A percentile compares a stretch with the other conserved stretches of the same genome.
Conservation (phyloP, 2,329 filamentous ascomycete genomes). For the Penicillium olsonii region DNA sequence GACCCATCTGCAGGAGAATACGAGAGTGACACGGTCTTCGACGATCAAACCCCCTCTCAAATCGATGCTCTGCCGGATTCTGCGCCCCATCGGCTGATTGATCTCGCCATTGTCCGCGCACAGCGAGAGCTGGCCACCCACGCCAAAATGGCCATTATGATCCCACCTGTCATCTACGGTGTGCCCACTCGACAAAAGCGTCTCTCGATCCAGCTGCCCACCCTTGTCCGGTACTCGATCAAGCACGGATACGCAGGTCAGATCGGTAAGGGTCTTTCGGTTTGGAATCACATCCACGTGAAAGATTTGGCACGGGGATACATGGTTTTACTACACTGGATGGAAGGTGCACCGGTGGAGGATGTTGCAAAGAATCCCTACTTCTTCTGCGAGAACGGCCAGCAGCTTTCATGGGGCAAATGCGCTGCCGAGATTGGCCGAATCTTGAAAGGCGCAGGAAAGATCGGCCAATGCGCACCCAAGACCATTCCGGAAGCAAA, state of each 20-base stretch:
- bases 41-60: background rate
- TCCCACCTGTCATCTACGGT: constrained; percentile 20
- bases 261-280: constrained; percentile 45
- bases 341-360: constrained; percentile 38
- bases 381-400: constrained; percentile 48
- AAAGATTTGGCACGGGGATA: constrained; percentile 51
- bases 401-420: constrained; percentile 8
- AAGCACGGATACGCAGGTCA: constrained; percentile 51
- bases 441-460: background rate
- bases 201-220: constrained; percentile 52
- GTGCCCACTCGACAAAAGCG: constrained; percentile 46
- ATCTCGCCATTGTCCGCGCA: constrained; percentile 1
- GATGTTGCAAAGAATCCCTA: constrained; percentile 49
- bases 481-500: background rate
- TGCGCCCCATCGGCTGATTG: constrained; percentile 1
- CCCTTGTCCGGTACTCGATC: constrained; percentile 49
- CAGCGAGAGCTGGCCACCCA: background rate
- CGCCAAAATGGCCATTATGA: constrained; percentile 11
- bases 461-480: background rate
- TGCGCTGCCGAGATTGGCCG: constrained; percentile 6
- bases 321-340: constrained; percentile 47
- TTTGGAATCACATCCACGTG: constrained; percentile 51
- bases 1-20: background rate
- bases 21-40: background rate
- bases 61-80: constrained; percentile 1